Evolutionary conservation across 768 basidiomycete species (phyloP).

Genomic region (Suillus sp.): DNA sequence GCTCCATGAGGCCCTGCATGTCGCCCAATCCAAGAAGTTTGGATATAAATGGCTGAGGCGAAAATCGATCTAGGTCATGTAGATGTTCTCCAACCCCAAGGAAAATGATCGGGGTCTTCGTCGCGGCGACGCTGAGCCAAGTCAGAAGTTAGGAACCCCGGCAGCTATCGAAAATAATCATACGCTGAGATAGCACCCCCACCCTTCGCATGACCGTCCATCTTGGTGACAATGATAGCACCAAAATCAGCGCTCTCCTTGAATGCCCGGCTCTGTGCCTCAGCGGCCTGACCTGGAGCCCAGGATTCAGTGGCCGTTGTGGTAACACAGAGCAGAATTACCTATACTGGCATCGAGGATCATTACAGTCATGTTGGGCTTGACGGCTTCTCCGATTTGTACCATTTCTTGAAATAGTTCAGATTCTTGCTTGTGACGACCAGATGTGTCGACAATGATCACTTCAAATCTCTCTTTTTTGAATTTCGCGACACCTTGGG

Average conservation of each 20-base stretch:
- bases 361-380: conserved; percentile 95
- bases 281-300: conserved; percentile 87
- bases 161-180: conserved; percentile 33
- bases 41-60: conserved; percentile 95
- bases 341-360: conserved; percentile 97
- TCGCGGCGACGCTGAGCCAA: conserved; percentile 84
- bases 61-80: conserved; percentile 94
- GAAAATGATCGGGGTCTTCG: conserved; percentile 98
- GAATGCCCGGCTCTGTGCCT: conserved; percentile 94
- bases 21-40: conserved; percentile 96
- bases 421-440: conserved; percentile 94
- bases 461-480: conserved; percentile 98
- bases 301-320: conserved; percentile 1
- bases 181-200: conserved; percentile 99
- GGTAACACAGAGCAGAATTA: conserved; percentile 31
- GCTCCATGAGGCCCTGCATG: conserved; percentile 96
- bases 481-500: conserved; percentile 95
- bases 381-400: conserved; percentile 90
- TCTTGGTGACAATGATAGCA: conserved; percentile 98
- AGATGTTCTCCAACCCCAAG: conserved; percentile 97
- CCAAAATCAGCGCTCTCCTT: conserved; percentile 98
- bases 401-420: conserved; percentile 99
- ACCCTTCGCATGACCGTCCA: conserved; percentile 99
- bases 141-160: background rate
- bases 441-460: conserved; percentile 98